phyloP scores from a whole-genome alignment of 305 asterid genomes.

The Rubia peregrina region DNA sequence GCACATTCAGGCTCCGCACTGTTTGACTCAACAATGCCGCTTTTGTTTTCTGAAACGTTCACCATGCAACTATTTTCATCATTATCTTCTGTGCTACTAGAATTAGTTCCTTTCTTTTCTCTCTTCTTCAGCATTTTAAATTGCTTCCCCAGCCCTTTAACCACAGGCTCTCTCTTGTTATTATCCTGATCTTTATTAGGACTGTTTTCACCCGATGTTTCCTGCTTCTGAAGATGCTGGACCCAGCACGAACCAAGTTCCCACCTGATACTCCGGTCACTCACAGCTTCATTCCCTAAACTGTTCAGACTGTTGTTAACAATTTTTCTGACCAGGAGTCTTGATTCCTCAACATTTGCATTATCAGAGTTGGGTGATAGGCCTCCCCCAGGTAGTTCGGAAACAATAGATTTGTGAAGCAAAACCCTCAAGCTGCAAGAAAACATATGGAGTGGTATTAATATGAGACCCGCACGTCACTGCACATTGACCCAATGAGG shows the following conservation, averaged over 20 bases:
- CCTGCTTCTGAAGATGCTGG: constrained; percentile 96
- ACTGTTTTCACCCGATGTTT: constrained; percentile 37
- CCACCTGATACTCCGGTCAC: constrained; percentile 72
- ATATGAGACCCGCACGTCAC: not conserved
- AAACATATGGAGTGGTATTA: not conserved
- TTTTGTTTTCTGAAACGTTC: constrained; percentile 39
- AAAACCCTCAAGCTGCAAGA: constrained; percentile 74
- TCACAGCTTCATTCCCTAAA: constrained; percentile 34
- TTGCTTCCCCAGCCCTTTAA: constrained; percentile 96
- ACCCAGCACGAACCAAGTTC: constrained; percentile 99
- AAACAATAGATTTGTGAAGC: constrained; percentile 43
- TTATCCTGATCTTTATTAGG: constrained; percentile 45
- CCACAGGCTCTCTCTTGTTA: constrained; percentile 58
- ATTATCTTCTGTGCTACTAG: constrained; percentile 32
- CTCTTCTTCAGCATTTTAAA: constrained; percentile 88
- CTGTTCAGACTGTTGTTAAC: constrained; percentile 54
- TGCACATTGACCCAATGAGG: not conserved
- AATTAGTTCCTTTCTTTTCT: constrained; percentile 40
- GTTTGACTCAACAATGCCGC: constrained; percentile 33
- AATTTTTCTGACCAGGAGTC: constrained; percentile 50
- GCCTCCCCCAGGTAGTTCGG: constrained; percentile 43
- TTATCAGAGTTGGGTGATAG: constrained; percentile 40
- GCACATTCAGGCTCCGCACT: constrained; percentile 33
- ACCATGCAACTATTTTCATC: constrained; percentile 39
- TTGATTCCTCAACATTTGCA: constrained; percentile 39